Conservation (phyloP, 345 rosid species). For the Syzygium aqueum region DNA sequence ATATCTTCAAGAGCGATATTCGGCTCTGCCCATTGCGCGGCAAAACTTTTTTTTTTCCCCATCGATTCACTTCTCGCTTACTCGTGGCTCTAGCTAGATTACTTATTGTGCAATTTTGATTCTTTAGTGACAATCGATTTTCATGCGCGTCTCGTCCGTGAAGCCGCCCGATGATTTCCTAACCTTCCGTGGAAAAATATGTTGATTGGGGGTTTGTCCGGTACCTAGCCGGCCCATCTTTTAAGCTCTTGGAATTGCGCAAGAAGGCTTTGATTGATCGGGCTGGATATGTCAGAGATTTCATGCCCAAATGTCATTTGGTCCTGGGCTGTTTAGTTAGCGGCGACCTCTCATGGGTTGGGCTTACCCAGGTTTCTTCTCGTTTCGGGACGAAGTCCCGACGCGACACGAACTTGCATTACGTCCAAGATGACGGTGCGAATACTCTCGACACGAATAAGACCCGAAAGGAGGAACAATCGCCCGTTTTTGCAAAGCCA, state of each 20-base stretch:
- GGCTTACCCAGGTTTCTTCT: not conserved
- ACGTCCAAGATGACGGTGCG: not conserved
- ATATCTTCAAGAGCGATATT: accelerated
- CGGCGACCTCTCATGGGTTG: not conserved
- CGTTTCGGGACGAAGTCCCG: not conserved
- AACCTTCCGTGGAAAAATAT: no score
- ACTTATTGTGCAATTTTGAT: not conserved
- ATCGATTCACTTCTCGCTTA: not conserved
- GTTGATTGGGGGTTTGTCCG: not conserved
- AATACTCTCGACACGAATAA: not conserved
- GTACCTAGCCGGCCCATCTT: not conserved
- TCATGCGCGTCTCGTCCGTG: not conserved
- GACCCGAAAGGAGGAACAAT: not conserved
- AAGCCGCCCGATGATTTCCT: not conserved
- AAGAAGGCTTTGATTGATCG: not conserved
- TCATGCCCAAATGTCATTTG: not conserved
- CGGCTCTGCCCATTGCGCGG: accelerated
- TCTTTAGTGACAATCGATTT: not conserved
- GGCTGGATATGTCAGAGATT: not conserved
- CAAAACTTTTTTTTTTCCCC: not conserved
- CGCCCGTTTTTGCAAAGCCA: not conserved
- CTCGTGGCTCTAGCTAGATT: not conserved
- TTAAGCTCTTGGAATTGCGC: not conserved
- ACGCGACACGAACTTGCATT: not conserved
- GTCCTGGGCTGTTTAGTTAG: not conserved